Percentiles rank a stretch among this genome's conserved stretches.
These are phyloP conservation scores for Camellia japonica DNA, from an alignment of 148 eudicot species.

Conservation along the genomic window DNA sequence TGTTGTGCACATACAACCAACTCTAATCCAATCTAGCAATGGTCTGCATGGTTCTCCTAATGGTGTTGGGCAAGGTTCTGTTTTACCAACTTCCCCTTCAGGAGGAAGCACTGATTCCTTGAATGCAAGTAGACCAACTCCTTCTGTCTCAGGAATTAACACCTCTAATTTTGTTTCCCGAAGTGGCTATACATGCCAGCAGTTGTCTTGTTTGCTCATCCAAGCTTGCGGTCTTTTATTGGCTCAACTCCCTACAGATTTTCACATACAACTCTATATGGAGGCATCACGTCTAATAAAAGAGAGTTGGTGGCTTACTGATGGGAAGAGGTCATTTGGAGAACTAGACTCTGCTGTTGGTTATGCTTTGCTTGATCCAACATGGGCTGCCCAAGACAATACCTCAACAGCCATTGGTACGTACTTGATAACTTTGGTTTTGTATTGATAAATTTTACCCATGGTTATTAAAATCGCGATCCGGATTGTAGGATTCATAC, in stretches of 20 bases:
- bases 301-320: slow-evolving; percentile 94
- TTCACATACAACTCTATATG: slow-evolving; percentile 78
- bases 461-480: no score
- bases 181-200: slow-evolving; percentile 93
- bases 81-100: slow-evolving; percentile 92
- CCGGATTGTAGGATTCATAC: no score
- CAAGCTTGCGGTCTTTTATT: slow-evolving; percentile 97
- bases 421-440: background rate
- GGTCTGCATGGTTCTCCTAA: slow-evolving; percentile 67
- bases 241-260: slow-evolving; percentile 93
- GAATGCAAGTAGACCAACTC: slow-evolving; percentile 65
- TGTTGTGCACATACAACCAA: slow-evolving; percentile 85
- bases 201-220: slow-evolving; percentile 88
- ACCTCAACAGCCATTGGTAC: slow-evolving; percentile 94
- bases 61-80: slow-evolving; percentile 60
- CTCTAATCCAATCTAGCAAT: slow-evolving; percentile 80
- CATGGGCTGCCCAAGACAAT: slow-evolving; percentile 95
- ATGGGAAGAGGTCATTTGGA: slow-evolving; percentile 64
- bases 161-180: slow-evolving; percentile 73
- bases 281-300: slow-evolving; percentile 85
- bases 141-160: slow-evolving; percentile 67
- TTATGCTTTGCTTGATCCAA: slow-evolving; percentile 92
- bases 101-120: slow-evolving; percentile 97
- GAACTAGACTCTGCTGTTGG: slow-evolving; percentile 89
- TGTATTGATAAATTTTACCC: background rate